Evolutionary conservation across 2,329 filamentous ascomycete genomes (phyloP), one percentile per base, ranked within the genome.

Genomic region (Fusarium denticulatum): DNA sequence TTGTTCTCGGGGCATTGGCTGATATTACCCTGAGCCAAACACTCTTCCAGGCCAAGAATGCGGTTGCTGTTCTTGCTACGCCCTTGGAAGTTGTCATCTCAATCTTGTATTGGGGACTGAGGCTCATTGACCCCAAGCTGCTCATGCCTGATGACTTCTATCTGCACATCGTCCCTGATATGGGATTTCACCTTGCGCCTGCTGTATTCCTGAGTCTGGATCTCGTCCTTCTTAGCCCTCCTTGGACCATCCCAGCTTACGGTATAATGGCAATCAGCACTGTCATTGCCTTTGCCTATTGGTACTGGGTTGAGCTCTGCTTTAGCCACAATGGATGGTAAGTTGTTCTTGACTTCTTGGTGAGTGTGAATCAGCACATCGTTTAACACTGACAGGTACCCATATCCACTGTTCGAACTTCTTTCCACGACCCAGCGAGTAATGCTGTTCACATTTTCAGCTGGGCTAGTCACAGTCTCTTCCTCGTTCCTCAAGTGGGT

Each of bases 371-470:
- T 11, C 9, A 16, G 5, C 5, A 39, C 24, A n/a, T 50, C 32
- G 12, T 69, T 79, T 80, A 26, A 78, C 52, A 34, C 9, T 3
- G 28, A 37, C 59, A 93, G 91, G 86, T 97, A 97, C 76, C 94
- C 95, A 1, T 97, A 98, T 81, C 95, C 95, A 3, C 87, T 97
- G 32, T 96, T 98, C 72, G 91, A 86, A 14, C 80, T 93, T 49
- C 83, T 97, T 46, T 87, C 86, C 56, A 92, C 90, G 0, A 79
- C 84, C 55, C 91, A 94, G 78, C 88, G 95, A 26, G 84, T 91
- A 14, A 82, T 88, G 1, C 84, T 97, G 15, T 97, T 97, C 75
- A 86, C 86, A 2, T 83, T 89, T 24, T 93, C 93, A 46, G 94
- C 93, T 2, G 78, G 88, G 3, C 82, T 93, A 22, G 95, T 97